Base-by-base conservation (phyloP, 768 basidiomycete genomes). In the Calocera cornea region DNA sequence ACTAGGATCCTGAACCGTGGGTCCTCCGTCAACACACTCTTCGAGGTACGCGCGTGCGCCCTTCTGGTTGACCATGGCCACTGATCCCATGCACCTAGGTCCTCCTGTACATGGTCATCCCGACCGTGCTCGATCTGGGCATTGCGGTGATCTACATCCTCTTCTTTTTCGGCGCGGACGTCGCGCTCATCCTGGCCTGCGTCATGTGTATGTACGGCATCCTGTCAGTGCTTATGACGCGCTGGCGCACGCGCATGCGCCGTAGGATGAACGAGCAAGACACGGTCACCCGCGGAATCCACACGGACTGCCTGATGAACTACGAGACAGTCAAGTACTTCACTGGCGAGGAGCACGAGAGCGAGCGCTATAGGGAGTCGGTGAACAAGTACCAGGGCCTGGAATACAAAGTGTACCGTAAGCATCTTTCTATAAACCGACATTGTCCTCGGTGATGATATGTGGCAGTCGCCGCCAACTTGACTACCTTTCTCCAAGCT, bases 291-390 rank as follows among this genome's bases (percentile, higher is more conserved):
- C 84, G 92, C 41, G 89, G 88, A 10, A 93, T 93, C 65, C 87
- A 90, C 70, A 87, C 89, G 2, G 91, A 93, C 72, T 86, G 85
- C 71, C 77, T 92, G 34, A 74, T 72, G 68, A 77, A 77, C 67
- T 80, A 73, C 73, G 78, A 79, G 75, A 92, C 90, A 2, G 87
- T 92, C 72, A 94, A 91, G 75, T 91, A 91, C 74, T 94, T 93
- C 74, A 86, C 85, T n/a, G 88, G 90, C 17, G 92, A 95, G 75
- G 81, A 83, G 27, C 85, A 92, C 71, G 92, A 95, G 73, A 82
- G 82, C 19, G 80, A 80, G 47, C 82, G 92, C 34, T 93, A 92
- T 72, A 75, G 79, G 12, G 82, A 86, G 16, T 89, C 92, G 1
- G 82, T 95, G 69, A 75, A 80, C 17, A 81, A 87, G 65, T 93